Evolutionary conservation across 1,139 yeast species (phyloP), one percentile per base, ranked within the genome.

Genomic region (Magnusiomyces sp.): DNA sequence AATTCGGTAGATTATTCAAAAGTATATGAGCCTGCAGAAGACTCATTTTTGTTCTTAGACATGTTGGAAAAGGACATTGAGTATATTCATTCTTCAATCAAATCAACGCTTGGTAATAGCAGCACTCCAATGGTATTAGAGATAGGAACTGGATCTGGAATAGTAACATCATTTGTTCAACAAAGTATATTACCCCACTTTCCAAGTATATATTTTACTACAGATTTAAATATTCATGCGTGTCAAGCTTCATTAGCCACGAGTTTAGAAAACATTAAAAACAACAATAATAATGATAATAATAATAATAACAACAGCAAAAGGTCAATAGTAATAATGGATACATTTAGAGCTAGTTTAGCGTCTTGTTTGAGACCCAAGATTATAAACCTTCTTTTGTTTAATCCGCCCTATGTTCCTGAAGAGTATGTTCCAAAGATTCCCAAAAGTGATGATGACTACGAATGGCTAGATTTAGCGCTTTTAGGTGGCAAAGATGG

Each of bases 361-460:
- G 74, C 83, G 0, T 59, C 73, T 1, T 72, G 76, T 1, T 54
- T 89, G 9, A 62, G 76, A n/a, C 61, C 62, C 0, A 57, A 71
- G 1, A 50, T 68, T 1, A 73, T 88, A 1, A 97, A 92, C 61
- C 54, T 89, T 1, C 68, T 92, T 23, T 72, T 92, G 1, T 92
- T 90, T 68, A 92, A 92, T 60, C 97, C 98, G 1, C 98, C 98
- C 0, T 92, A 92, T 62, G 98, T 92, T 1, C 97, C 98, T 0
- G 87, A 80, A 51, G 70, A 68, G 2, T 58, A 56, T 0, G 75
- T 83, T 0, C 96, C 97, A 0, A 48, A 51, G 0, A 47, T 56
- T 1, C 78, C 79, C 1, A 60, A 52, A 0, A 55, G 59, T 0
- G 62, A 60, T 13, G 73, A 73, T 13, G 78, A 75, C 23, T 71